A percentile compares a stretch with the other conserved stretches of the same genome.
Evolutionary conservation across 768 basidiomycete species (phyloP).

Genomic region (Trametes coccinea): DNA sequence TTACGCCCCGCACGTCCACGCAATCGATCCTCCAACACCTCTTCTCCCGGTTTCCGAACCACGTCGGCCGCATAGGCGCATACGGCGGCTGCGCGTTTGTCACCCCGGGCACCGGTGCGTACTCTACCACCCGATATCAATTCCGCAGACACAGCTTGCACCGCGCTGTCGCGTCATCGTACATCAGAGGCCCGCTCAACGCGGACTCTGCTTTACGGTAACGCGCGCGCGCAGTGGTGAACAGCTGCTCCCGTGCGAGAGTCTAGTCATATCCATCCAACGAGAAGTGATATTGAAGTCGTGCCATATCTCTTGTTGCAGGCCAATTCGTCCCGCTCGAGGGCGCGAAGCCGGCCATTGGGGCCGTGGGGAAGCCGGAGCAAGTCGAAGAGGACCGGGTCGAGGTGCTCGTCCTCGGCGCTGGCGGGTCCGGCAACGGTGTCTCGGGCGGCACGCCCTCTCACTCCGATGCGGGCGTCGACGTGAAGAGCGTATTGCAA

Average conservation of each 20-base stretch:
- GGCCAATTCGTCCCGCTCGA: conserved; percentile 48
- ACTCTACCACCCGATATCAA: neutral
- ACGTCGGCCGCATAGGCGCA: conserved; percentile 52
- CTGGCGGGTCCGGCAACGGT: conserved; percentile 12
- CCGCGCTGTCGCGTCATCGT: too few relatives aligned
- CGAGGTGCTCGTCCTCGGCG: conserved; percentile 49
- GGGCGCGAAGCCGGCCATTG: conserved; percentile 48
- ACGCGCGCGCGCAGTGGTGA: too few relatives aligned
- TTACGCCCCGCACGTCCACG: conserved; percentile 46
- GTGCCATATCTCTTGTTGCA: conserved; percentile 17
- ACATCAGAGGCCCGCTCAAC: too few relatives aligned
- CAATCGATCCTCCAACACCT: conserved; percentile 43
- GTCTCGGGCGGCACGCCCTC: neutral
- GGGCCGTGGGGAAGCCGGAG: conserved; percentile 44
- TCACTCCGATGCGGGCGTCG: conserved; percentile 29
- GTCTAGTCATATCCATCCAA: too few relatives aligned
- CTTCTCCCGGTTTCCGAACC: conserved; percentile 46
- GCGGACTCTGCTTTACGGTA: too few relatives aligned
- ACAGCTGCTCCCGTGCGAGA: too few relatives aligned
- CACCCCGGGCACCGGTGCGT: conserved; percentile 49
- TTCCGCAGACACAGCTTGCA: too few relatives aligned
- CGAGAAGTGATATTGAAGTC: too few relatives aligned
- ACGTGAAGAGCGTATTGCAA: conserved; percentile 42
- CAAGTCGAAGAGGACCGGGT: conserved; percentile 55
- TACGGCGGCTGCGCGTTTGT: conserved; percentile 59